Percentiles rank a stretch among this genome's conserved stretches.
Conservation (phyloP, 2,329 filamentous ascomycete species). For the Monosporascus sp. region DNA sequence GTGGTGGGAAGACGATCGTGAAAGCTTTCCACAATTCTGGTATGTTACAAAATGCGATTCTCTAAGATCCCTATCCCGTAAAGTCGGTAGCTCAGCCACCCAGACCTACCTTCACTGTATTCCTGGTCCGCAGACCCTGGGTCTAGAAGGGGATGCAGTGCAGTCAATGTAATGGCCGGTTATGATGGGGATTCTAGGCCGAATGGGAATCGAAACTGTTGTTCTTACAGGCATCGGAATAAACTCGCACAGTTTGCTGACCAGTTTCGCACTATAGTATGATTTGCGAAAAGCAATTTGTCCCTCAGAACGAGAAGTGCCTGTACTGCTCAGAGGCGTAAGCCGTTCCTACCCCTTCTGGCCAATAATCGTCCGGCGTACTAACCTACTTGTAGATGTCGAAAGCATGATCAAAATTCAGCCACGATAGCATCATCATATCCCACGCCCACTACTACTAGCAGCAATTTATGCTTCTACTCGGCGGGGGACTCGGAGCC, state of each 20-base stretch:
- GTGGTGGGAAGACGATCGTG: slow-evolving; percentile 51
- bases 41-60: slow-evolving; percentile 33
- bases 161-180: too few relatives aligned
- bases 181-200: background rate
- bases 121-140: too few relatives aligned
- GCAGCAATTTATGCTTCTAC: slow-evolving; percentile 38
- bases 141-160: too few relatives aligned
- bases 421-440: slow-evolving; percentile 24
- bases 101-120: too few relatives aligned
- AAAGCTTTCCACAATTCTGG: slow-evolving; percentile 62
- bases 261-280: slow-evolving; percentile 42
- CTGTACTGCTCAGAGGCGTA: slow-evolving; percentile 61
- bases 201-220: slow-evolving; percentile 4
- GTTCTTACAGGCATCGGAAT: slow-evolving; percentile 20
- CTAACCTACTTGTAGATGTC: slow-evolving; percentile 39
- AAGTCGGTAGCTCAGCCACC: too few relatives aligned
- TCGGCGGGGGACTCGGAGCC: slow-evolving; percentile 44
- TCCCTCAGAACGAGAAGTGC: slow-evolving; percentile 49
- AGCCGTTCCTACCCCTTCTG: slow-evolving; percentile 25
- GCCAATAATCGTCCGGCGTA: slow-evolving; percentile 13
- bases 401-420: slow-evolving; percentile 43
- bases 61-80: background rate
- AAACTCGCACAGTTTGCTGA: slow-evolving; percentile 11
- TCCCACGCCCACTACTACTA: slow-evolving; percentile 20
- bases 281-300: slow-evolving; percentile 62